These are phyloP conservation scores for Zoysia japonica DNA, from an alignment of 176 grass and related monocot species.

Conservation along the genomic window DNA sequence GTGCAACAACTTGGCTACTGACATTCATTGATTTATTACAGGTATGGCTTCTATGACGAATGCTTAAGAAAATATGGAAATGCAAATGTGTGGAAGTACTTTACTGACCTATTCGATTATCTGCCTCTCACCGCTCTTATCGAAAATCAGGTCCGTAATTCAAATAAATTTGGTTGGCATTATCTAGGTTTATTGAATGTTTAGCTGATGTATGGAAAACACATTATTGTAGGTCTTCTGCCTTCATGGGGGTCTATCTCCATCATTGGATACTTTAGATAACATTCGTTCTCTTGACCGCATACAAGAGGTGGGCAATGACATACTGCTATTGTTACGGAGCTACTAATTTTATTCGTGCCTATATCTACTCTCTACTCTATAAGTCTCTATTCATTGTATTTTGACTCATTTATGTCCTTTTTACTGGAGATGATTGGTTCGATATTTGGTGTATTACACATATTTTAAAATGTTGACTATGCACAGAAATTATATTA, in stretches of 20 bases:
- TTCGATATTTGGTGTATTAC: neutral
- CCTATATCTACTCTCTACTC: neutral
- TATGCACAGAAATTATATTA: neutral
- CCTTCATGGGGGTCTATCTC: conserved; percentile 98
- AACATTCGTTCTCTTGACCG: conserved; percentile 96
- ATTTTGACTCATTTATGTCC: neutral
- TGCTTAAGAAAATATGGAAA: conserved; percentile 99
- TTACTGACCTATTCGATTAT: conserved; percentile 98
- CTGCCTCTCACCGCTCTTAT: conserved; percentile 97
- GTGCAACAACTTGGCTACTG: conserved; percentile 17
- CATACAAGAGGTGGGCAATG: conserved; percentile 82
- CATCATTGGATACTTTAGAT: conserved; percentile 96
- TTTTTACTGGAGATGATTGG: neutral
- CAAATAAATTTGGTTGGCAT: conserved; percentile 4
- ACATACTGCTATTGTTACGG: neutral
- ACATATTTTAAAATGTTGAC: neutral
- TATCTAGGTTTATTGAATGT: conserved; percentile 30
- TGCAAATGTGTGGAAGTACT: conserved; percentile 99
- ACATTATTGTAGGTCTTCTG: conserved; percentile 73
- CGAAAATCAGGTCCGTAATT: conserved; percentile 82
- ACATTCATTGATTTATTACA: conserved; percentile 44
- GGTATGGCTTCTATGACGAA: conserved; percentile 98
- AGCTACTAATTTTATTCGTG: neutral
- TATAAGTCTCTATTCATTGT: too few species aligned
- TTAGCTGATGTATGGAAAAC: conserved; percentile 25